These are phyloP conservation scores for Aspergillus ibericus DNA, from an alignment of 2,329 filamentous ascomycete species.

Conservation along the genomic window DNA sequence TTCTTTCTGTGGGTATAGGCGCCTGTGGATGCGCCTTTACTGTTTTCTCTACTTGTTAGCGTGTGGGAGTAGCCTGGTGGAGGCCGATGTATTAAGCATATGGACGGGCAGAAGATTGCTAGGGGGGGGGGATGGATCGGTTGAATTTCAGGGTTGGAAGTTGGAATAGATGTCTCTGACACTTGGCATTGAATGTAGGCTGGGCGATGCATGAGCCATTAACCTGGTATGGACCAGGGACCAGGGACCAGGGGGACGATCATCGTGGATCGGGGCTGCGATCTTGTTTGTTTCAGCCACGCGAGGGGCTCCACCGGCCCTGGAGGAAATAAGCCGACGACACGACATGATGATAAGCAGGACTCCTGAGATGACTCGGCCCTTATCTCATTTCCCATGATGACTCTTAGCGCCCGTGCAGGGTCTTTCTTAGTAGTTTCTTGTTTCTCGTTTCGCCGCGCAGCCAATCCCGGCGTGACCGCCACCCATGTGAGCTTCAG, in stretches of 20 bases:
- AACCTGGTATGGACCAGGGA: no score
- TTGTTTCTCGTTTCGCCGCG: background rate
- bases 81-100: background rate
- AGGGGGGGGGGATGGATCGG: background rate
- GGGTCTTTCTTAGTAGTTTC: background rate
- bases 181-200: no score
- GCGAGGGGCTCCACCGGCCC: conserved; percentile 6
- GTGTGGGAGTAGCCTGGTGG: background rate
- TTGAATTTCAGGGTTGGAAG: background rate
- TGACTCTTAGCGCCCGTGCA: background rate
- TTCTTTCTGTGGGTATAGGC: background rate
- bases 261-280: conserved; percentile 4
- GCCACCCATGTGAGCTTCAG: no score
- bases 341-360: no score
- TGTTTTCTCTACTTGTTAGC: background rate
- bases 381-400: no score
- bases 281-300: conserved; percentile 19
- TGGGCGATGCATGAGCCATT: no score
- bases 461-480: background rate
- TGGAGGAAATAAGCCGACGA: background rate
- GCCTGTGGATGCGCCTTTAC: background rate
- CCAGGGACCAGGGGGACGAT: background rate
- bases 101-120: background rate
- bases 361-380: no score
- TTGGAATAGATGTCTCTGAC: background rate